phyloP scores from a whole-genome alignment of 805 yeast genomes.

The Starmerella powellii region DNA sequence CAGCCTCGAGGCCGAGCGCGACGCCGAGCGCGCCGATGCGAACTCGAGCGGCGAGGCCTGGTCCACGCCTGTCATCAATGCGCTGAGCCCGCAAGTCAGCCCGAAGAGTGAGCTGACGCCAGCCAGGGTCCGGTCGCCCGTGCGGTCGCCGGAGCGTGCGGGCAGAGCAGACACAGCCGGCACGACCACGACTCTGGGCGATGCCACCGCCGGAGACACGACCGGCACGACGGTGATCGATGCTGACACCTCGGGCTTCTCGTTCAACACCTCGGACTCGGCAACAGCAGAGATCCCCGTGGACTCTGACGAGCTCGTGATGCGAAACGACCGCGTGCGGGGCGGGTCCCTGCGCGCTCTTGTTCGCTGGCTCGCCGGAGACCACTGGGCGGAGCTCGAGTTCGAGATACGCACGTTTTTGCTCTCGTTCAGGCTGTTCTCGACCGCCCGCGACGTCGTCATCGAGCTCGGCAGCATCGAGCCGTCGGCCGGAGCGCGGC shows the following conservation, averaged over 20 bases:
- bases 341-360: slow-evolving; percentile 29
- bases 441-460: slow-evolving; percentile 52
- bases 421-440: slow-evolving; percentile 61
- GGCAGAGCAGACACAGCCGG: background rate
- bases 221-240: too few relatives aligned
- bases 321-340: slow-evolving; percentile 24
- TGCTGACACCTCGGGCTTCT: background rate
- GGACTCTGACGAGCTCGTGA: slow-evolving; percentile 11
- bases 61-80: background rate
- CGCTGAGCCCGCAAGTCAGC: background rate
- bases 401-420: slow-evolving; percentile 51
- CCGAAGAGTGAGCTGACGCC: background rate
- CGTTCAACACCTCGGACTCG: slow-evolving; percentile 1
- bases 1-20: too few relatives aligned
- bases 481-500: slow-evolving; percentile 33
- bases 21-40: too few relatives aligned
- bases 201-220: too few relatives aligned
- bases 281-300: background rate
- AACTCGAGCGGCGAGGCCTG: background rate
- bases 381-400: slow-evolving; percentile 3
- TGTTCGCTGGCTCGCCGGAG: slow-evolving; percentile 24
- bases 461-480: slow-evolving; percentile 51
- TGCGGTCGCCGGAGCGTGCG: background rate
- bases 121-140: background rate
- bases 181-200: too few relatives aligned